phyloP scores from a whole-genome alignment of 345 rosid genomes.

The Iberis pinnata region DNA sequence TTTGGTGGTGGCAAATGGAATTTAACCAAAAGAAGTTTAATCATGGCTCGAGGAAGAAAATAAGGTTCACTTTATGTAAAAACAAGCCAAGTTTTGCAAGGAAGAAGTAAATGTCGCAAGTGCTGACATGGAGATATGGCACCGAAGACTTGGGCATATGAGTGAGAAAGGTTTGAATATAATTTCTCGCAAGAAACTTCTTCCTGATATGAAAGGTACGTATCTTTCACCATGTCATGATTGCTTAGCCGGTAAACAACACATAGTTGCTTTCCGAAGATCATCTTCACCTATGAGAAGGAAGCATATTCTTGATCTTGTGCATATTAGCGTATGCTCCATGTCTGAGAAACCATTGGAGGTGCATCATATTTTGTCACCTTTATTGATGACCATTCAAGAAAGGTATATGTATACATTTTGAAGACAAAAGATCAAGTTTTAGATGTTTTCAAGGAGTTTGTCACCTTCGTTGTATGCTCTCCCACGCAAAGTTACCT shows the following conservation, averaged over 20 bases:
- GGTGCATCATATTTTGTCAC: not conserved
- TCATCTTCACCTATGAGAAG: not conserved
- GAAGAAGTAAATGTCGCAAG: not conserved
- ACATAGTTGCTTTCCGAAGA: not conserved
- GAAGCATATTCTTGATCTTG: not conserved
- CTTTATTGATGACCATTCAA: not conserved
- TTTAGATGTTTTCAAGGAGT: not conserved
- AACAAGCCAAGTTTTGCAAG: not conserved
- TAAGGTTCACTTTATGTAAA: not conserved
- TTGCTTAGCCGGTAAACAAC: conserved; percentile 1
- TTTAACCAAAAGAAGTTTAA: not conserved
- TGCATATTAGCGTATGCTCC: not conserved
- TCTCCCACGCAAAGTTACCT: too few species aligned
- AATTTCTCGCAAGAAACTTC: not conserved
- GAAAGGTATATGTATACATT: not conserved
- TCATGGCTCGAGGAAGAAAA: not conserved
- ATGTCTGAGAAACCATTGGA: not conserved
- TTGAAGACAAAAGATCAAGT: not conserved
- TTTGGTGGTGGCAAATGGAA: conserved; percentile 1
- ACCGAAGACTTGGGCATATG: not conserved
- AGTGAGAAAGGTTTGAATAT: not conserved
- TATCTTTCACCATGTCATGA: not conserved
- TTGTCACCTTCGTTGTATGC: too few species aligned
- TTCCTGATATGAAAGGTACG: not conserved
- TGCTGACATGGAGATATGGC: not conserved